A percentile compares a stretch with the other conserved stretches of the same genome.
These are phyloP conservation scores for Dictyostelium brefeldianum DNA, from an alignment of 78 protist species.

Conservation along the genomic window DNA sequence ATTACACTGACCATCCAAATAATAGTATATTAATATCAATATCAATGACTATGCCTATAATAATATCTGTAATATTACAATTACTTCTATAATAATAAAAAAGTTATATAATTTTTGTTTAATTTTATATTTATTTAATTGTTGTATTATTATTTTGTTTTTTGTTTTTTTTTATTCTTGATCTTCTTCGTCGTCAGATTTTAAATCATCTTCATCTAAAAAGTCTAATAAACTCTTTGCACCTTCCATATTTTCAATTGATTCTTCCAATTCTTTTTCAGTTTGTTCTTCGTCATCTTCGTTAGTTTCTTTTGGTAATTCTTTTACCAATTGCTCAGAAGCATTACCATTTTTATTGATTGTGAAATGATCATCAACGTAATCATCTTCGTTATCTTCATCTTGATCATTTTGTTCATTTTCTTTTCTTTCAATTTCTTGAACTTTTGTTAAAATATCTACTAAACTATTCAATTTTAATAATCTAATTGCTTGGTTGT, in stretches of 20 bases:
- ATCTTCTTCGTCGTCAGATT: background rate
- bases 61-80: too few relatives aligned
- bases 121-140: background rate
- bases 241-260: background rate
- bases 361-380: background rate
- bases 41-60: too few relatives aligned
- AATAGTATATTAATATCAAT: too few relatives aligned
- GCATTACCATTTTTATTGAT: background rate
- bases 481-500: conserved; percentile 23
- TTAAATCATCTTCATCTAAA: conserved; percentile 42
- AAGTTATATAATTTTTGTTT: too few relatives aligned
- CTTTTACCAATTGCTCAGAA: background rate
- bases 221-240: conserved; percentile 36
- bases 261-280: background rate
- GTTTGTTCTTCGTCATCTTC: background rate
- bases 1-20: background rate
- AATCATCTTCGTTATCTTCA: background rate
- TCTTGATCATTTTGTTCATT: background rate
- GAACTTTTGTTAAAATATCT: background rate
- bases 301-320: background rate
- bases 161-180: background rate
- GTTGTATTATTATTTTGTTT: background rate
- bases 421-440: conserved; percentile 11
- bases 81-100: too few relatives aligned
- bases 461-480: conserved; percentile 16